Evolutionary conservation across 192 early-diverging fungal species (phyloP).

Genomic region (Backusella mclennaniae): DNA sequence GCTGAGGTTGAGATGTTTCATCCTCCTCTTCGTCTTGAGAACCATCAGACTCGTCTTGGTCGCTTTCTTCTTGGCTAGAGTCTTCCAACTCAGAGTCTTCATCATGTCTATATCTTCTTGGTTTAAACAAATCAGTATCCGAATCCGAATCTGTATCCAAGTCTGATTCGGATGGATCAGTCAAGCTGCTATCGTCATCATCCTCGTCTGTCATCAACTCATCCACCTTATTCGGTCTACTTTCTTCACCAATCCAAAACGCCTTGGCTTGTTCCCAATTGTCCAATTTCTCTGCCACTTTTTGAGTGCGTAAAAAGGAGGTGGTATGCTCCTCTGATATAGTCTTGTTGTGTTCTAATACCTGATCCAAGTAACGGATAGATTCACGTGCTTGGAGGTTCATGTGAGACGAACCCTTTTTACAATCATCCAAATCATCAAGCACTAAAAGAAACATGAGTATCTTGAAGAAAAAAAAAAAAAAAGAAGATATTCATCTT

Average conservation of each 20-base stretch:
- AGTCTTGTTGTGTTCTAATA: conserved; percentile 12
- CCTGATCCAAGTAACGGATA: conserved; percentile 50
- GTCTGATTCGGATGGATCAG: not conserved
- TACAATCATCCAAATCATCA: conserved; percentile 51
- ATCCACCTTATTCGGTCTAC: not conserved
- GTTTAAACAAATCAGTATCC: conserved; percentile 11
- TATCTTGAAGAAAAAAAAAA: not conserved
- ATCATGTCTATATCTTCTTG: not conserved
- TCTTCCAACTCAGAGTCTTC: not conserved
- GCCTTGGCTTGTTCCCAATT: conserved; percentile 44
- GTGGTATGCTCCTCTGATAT: not conserved
- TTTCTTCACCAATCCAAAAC: conserved; percentile 40
- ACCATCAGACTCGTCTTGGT: not conserved
- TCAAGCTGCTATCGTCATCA: not conserved
- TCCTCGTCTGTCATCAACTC: not conserved
- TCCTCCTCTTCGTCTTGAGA: conserved; percentile 14
- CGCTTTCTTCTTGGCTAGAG: conserved; percentile 12
- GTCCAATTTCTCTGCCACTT: conserved; percentile 42
- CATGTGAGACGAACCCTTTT: conserved; percentile 50
- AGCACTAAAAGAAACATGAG: conserved; percentile 29
- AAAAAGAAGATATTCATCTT: not conserved
- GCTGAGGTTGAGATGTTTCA: not conserved
- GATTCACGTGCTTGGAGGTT: conserved; percentile 53
- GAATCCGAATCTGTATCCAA: conserved; percentile 7
- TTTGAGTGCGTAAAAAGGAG: conserved; percentile 47